Conservation (phyloP, 805 yeast species). For the Teunomyces aglyptinius region DNA sequence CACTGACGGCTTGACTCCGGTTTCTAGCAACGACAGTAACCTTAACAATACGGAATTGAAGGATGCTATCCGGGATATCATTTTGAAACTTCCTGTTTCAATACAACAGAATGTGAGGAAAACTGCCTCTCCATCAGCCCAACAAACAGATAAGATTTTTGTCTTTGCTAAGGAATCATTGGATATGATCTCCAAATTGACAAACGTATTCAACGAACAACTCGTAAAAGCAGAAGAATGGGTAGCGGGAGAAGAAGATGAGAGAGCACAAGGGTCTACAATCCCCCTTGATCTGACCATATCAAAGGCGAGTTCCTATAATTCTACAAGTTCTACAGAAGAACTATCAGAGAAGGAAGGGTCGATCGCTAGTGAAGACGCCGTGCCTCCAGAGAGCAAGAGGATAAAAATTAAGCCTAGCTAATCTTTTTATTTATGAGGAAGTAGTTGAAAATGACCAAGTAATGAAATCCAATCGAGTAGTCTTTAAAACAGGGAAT, state of each 20-base stretch:
- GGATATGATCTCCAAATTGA: slow-evolving; percentile 81
- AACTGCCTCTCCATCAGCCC: slow-evolving; percentile 11
- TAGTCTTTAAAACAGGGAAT: background rate
- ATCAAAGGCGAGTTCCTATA: background rate
- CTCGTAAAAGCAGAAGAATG: slow-evolving; percentile 83
- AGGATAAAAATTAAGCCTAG: slow-evolving; percentile 6
- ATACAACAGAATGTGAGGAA: slow-evolving; percentile 50
- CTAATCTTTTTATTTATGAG: slow-evolving; percentile 1
- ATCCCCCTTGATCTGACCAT: background rate
- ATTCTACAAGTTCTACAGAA: slow-evolving; percentile 2
- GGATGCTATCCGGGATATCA: slow-evolving; percentile 72
- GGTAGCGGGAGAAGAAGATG: slow-evolving; percentile 48
- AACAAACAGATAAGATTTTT: slow-evolving; percentile 57
- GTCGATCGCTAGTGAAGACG: background rate
- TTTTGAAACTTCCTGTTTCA: slow-evolving; percentile 67
- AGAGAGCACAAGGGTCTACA: background rate
- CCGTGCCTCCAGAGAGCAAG: slow-evolving; percentile 5
- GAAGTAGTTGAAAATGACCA: slow-evolving; percentile 2
- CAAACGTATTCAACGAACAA: slow-evolving; percentile 81
- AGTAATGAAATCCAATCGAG: background rate
- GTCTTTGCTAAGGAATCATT: slow-evolving; percentile 85
- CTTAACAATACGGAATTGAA: slow-evolving; percentile 36
- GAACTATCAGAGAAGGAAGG: slow-evolving; percentile 2
- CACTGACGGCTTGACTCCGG: slow-evolving; percentile 13
- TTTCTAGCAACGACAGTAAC: slow-evolving; percentile 8